Evolutionary conservation across 805 yeast genomes (phyloP), one percentile per base, ranked within the genome.

Genomic region (Zygosaccharomyces kombuchaensis): DNA sequence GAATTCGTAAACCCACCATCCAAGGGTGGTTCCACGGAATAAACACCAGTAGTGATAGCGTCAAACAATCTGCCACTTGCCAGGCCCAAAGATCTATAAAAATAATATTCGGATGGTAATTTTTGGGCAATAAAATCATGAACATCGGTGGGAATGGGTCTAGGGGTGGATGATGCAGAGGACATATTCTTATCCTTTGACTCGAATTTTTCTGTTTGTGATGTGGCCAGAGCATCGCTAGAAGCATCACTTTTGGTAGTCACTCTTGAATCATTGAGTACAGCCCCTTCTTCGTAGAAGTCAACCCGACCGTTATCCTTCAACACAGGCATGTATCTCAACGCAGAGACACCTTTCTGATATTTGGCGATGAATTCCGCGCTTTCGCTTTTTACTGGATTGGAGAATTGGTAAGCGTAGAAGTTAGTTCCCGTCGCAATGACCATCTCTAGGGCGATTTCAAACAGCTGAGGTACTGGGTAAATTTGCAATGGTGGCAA

Each of bases 71-170:
- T 81, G n/a, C 62, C 60, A 19, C 55, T 50, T 9, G 84, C 68
- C 19, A 90, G 61, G 1, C 97, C 98, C 47, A 84, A 65, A 1
- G 95, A 83, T 59, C 80, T 80, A 64, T 88, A 93, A 61, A 83
- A 89, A 58, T 79, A 83, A 34, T 84, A 73, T 66, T 90, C 98
- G 44, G 87, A 85, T 1, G 97, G 95, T 42, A 93, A 71, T 59
- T 90, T 78, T 63, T 85, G 87, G 8, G 95, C 88, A 40, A 93
- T 74, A 38, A 89, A 77, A 37, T 82, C 89, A 61, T 87, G 93
- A 9, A 87, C 70, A 63, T 89, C 95, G 50, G 79, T 77, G 3
- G 98, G 97, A 38, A 84, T 50, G 13, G 53, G 52, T 22, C 40
- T 44, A 32, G 48, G 52, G 21, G 43, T 35, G n/a, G 55, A 40